A percentile compares a stretch with the other conserved stretches of the same genome.
Evolutionary conservation across 768 basidiomycete genomes (phyloP).

Genomic region (Termitomyces titanicus): DNA sequence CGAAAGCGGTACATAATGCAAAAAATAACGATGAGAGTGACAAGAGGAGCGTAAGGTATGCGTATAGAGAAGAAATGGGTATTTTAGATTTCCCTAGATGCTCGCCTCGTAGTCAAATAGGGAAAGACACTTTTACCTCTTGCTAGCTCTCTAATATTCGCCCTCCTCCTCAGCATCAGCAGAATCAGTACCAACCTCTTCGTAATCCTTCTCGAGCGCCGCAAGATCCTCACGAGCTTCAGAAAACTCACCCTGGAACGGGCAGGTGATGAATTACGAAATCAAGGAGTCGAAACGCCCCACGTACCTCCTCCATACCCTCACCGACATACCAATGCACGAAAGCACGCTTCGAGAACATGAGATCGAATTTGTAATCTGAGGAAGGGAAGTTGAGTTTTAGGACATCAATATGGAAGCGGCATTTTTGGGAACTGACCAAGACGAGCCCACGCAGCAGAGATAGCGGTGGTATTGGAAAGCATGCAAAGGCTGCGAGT

Average conservation of each 20-base stretch:
- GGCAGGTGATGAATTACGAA: background rate
- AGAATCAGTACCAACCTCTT: slow-evolving; percentile 82
- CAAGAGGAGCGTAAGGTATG: slow-evolving; percentile 13
- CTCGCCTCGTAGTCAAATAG: slow-evolving; percentile 8
- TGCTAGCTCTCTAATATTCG: slow-evolving; percentile 43
- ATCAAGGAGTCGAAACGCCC: background rate
- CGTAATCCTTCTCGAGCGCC: slow-evolving; percentile 93
- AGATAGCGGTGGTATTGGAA: slow-evolving; percentile 93
- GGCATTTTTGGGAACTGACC: slow-evolving; percentile 31
- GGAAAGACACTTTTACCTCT: slow-evolving; percentile 8
- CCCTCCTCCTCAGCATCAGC: slow-evolving; percentile 67
- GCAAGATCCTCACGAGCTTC: slow-evolving; percentile 98
- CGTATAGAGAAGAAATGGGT: slow-evolving; percentile 13
- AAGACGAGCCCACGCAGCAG: slow-evolving; percentile 89
- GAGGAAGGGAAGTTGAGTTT: slow-evolving; percentile 7
- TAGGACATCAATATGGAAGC: background rate
- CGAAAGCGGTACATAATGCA: slow-evolving; percentile 13
- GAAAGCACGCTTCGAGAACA: slow-evolving; percentile 95
- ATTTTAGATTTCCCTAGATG: slow-evolving; percentile 14
- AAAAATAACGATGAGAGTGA: slow-evolving; percentile 8
- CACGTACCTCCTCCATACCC: slow-evolving; percentile 92
- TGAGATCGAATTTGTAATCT: slow-evolving; percentile 98
- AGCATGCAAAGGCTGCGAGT: slow-evolving; percentile 97
- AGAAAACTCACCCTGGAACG: slow-evolving; percentile 84
- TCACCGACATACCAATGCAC: slow-evolving; percentile 97